Base-by-base conservation (phyloP, 495 filamentous ascomycete species). In the Hyaloscypha finlandica region DNA sequence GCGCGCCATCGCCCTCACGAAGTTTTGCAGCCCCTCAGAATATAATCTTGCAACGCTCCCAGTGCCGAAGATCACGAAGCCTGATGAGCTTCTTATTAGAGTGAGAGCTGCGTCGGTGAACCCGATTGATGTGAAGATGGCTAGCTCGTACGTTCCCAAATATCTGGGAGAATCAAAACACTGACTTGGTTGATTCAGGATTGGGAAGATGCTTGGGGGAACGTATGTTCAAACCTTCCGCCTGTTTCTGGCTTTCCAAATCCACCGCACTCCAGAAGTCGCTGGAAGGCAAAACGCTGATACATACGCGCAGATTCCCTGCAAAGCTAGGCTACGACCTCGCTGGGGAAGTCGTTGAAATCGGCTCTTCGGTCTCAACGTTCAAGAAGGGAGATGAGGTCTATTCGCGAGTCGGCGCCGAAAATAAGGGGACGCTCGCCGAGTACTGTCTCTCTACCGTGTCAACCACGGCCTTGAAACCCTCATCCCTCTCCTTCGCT, bases 311-410 rank as follows among this genome's bases (percentile, higher is more conserved):
- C n/a, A 79, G 74, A 3, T 81, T 81, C 29, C 81, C 81, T 0
- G 79, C 76, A 67, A 73, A 72, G 53, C 68, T 82, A 33, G 81
- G 80, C 53, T 78, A 77, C 12, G 84, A 86, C 67, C 65, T 74
- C 57, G 76, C 83, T 1, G 85, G 85, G 20, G 74, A 73, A 29
- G 77, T 88, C 64, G 71, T 74, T 12, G 79, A 78, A 0, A 72
- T 81, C 4, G 85, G 84, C 3, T 51, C 72, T 42, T 61, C 62
- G 3, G 82, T 85, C 0, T 79, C 73, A 1, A 62, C 67, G 12
- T 78, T 86, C 73, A 79, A 79, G 45, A 60, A 71, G 31, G 85
- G 85, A 37, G 84, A 86, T 74, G 77, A 80, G 16, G 84, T 86
- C 2, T 86, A 79, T 73, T 76, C 76, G n/a, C 68, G 75, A 30